Evolutionary conservation across 169 alveolate species (phyloP).

Genomic region (Plasmodium yoelii): DNA sequence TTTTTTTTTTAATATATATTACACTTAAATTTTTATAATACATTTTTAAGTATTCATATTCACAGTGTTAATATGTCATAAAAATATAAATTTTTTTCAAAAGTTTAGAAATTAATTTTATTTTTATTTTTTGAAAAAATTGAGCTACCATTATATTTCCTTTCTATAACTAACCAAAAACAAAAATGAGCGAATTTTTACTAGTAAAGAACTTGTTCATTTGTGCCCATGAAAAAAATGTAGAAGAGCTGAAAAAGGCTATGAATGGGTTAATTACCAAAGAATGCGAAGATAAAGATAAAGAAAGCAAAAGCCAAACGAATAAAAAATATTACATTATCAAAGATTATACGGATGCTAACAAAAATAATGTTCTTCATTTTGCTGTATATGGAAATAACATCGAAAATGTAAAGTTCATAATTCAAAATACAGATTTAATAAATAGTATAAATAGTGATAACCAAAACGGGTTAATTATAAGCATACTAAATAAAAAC

Average conservation of each 20-base stretch:
- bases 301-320: not conserved
- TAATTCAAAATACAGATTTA: slow-evolving; percentile 41
- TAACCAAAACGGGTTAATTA: slow-evolving; percentile 47
- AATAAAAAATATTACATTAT: slow-evolving; percentile 40
- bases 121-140: too few species aligned
- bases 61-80: too few species aligned
- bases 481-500: slow-evolving; percentile 49
- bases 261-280: slow-evolving; percentile 40
- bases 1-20: too few species aligned
- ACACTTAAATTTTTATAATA: too few species aligned
- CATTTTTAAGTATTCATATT: too few species aligned
- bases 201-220: slow-evolving; percentile 52
- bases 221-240: slow-evolving; percentile 58
- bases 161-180: not conserved
- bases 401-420: slow-evolving; percentile 53
- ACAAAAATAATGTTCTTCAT: slow-evolving; percentile 53
- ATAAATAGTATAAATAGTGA: slow-evolving; percentile 54
- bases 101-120: too few species aligned
- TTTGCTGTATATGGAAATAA: slow-evolving; percentile 72
- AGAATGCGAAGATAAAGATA: not conserved
- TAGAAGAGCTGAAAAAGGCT: slow-evolving; percentile 45
- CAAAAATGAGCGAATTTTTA: slow-evolving; percentile 47
- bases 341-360: slow-evolving; percentile 67
- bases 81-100: too few species aligned
- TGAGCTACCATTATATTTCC: too few species aligned